A percentile compares a stretch with the other conserved stretches of the same genome.
These are phyloP conservation scores for Cladosporium sp. DNA, from an alignment of 2,329 filamentous ascomycete species.

Conservation along the genomic window DNA sequence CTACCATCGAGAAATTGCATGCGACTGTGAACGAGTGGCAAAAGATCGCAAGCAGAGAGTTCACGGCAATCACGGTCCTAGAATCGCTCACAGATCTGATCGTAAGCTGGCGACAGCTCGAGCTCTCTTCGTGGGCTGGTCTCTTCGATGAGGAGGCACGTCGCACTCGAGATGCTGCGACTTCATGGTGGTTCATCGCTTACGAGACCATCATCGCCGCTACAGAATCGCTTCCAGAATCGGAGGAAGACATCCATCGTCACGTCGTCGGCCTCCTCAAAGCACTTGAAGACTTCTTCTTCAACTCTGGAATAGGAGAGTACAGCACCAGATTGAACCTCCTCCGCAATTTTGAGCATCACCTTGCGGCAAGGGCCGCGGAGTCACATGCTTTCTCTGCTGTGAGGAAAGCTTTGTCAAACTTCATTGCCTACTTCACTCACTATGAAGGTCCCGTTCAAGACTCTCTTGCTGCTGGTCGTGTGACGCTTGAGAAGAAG, in stretches of 20 bases:
- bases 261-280: constrained; percentile 6
- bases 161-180: constrained; percentile 72
- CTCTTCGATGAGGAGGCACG: constrained; percentile 79
- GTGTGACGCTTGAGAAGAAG: constrained; percentile 75
- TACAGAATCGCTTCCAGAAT: constrained; percentile 1
- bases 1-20: constrained; percentile 83
- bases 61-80: constrained; percentile 66
- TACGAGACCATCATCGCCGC: constrained; percentile 81
- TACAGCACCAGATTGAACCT: constrained; percentile 59
- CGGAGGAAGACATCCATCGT: constrained; percentile 12
- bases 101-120: constrained; percentile 83
- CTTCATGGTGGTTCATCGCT: constrained; percentile 93
- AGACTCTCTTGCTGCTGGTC: constrained; percentile 63
- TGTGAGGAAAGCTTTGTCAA: constrained; percentile 63
- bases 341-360: constrained; percentile 36
- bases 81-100: constrained; percentile 75
- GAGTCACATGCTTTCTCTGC: constrained; percentile 46
- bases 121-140: constrained; percentile 86
- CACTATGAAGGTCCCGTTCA: constrained; percentile 65
- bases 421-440: constrained; percentile 72
- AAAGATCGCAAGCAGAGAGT: constrained; percentile 77
- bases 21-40: constrained; percentile 90
- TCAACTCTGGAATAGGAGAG: constrained; percentile 50
- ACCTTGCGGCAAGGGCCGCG: constrained; percentile 34
- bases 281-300: constrained; percentile 56